phyloP scores from a whole-genome alignment of 2,329 filamentous ascomycete genomes.

The Venturia aucupariae region DNA sequence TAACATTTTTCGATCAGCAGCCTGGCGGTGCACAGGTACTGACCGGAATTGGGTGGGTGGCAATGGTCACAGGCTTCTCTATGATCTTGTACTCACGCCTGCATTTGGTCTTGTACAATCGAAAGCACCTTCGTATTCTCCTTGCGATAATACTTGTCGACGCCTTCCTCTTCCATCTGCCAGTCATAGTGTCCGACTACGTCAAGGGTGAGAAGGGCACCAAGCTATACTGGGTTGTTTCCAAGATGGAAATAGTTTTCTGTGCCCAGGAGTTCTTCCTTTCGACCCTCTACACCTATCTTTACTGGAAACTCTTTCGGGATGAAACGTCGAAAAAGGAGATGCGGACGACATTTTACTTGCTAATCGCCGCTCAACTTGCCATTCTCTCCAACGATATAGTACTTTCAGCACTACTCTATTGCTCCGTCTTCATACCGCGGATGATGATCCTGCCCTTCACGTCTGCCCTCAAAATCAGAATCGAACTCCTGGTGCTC shows the following conservation, averaged over 20 bases:
- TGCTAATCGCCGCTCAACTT: neutral
- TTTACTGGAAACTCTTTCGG: constrained; percentile 5
- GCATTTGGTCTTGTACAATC: constrained; percentile 48
- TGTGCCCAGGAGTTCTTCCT: constrained; percentile 4
- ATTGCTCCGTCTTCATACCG: neutral
- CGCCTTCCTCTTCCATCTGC: constrained; percentile 31
- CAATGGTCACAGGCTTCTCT: constrained; percentile 53
- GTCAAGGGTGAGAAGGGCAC: neutral
- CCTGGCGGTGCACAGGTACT: neutral
- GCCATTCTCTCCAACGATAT: neutral
- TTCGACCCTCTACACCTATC: neutral
- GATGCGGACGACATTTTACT: neutral
- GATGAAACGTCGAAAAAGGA: neutral
- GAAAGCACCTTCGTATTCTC: constrained; percentile 38
- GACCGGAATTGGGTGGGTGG: constrained; percentile 43
- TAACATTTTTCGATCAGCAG: neutral
- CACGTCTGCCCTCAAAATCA: constrained; percentile 5
- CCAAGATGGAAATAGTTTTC: neutral
- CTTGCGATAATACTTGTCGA: constrained; percentile 50
- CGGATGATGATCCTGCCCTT: constrained; percentile 8
- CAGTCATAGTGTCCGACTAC: constrained; percentile 3
- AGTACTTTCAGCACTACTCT: neutral
- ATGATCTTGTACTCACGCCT: constrained; percentile 55
- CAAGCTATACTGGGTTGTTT: neutral
- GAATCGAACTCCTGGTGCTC: constrained; percentile 11